These are phyloP conservation scores for Microsporum ferrugineum DNA, from an alignment of 2,329 filamentous ascomycete species.

Conservation along the genomic window DNA sequence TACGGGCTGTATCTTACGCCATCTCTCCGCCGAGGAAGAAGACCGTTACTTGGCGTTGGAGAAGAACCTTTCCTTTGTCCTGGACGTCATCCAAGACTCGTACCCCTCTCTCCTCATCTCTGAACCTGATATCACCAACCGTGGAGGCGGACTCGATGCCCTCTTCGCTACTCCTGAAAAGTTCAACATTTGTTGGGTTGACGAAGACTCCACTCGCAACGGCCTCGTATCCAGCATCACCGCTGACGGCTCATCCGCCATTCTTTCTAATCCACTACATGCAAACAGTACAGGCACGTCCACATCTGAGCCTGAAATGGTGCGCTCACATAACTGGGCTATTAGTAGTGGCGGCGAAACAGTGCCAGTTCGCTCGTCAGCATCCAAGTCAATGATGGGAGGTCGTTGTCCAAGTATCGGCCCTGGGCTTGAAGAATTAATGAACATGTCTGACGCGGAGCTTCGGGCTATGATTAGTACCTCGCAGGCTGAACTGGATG, in stretches of 20 bases:
- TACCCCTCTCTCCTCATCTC: slow-evolving; percentile 28
- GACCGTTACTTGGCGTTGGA: slow-evolving; percentile 36
- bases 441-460: slow-evolving; percentile 33
- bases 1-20: slow-evolving; percentile 34
- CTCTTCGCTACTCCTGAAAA: slow-evolving; percentile 36
- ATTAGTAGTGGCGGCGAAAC: slow-evolving; percentile 2
- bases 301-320: slow-evolving; percentile 30
- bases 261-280: slow-evolving; percentile 14
- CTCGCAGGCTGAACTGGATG: slow-evolving; percentile 55
- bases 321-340: slow-evolving; percentile 22
- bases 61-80: slow-evolving; percentile 23
- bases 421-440: slow-evolving; percentile 30
- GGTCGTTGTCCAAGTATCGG: slow-evolving; percentile 21
- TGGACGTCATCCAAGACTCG: slow-evolving; percentile 27
- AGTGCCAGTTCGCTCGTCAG: slow-evolving; percentile 15
- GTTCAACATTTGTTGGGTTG: slow-evolving; percentile 36
- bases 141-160: slow-evolving; percentile 35
- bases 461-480: slow-evolving; percentile 30
- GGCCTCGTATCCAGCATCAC: slow-evolving; percentile 19
- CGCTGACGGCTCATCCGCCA: slow-evolving; percentile 16
- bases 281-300: slow-evolving; percentile 17
- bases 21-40: slow-evolving; percentile 37
- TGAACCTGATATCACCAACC: slow-evolving; percentile 34
- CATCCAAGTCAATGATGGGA: slow-evolving; percentile 28
- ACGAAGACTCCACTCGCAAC: slow-evolving; percentile 24